phyloP scores from a whole-genome alignment of 2,329 filamentous ascomycete genomes.

The Sporothrix mexicana region DNA sequence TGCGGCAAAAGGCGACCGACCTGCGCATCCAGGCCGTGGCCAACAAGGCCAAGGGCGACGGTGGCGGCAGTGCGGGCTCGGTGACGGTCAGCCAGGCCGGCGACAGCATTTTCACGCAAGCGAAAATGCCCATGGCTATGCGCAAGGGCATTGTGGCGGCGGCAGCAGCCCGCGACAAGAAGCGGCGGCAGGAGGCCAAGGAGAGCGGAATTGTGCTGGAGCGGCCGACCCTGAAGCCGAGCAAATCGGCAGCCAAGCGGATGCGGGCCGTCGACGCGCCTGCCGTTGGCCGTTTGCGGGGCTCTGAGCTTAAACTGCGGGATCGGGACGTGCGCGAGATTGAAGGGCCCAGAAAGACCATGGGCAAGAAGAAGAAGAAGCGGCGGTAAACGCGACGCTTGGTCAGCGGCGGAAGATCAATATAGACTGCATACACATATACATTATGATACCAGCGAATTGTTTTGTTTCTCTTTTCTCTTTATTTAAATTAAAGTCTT shows the following conservation, averaged over 20 bases:
- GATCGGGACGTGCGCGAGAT: slow-evolving; percentile 77
- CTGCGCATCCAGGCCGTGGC: slow-evolving; percentile 82
- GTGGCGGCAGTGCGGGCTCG: slow-evolving; percentile 63
- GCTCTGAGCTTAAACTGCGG: slow-evolving; percentile 79
- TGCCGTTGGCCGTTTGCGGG: slow-evolving; percentile 77
- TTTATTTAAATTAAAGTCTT: too few relatives aligned
- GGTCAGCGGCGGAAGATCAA: too few relatives aligned
- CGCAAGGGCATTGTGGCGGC: slow-evolving; percentile 83
- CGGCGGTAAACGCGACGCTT: slow-evolving; percentile 26
- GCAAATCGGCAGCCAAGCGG: slow-evolving; percentile 50
- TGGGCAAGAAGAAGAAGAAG: slow-evolving; percentile 45
- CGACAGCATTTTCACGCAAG: slow-evolving; percentile 72
- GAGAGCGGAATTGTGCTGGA: slow-evolving; percentile 94
- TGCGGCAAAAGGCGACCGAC: slow-evolving; percentile 81
- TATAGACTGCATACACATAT: not conserved
- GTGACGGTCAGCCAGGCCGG: slow-evolving; percentile 71
- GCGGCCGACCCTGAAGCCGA: slow-evolving; percentile 44
- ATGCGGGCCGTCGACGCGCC: slow-evolving; percentile 68
- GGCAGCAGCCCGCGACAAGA: slow-evolving; percentile 67
- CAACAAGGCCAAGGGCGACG: slow-evolving; percentile 58
- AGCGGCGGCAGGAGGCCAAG: slow-evolving; percentile 75
- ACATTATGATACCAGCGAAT: slow-evolving; percentile 5
- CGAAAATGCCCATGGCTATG: slow-evolving; percentile 87
- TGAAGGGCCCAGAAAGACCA: slow-evolving; percentile 55
- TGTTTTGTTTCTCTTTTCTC: too few relatives aligned